Evolutionary conservation across 2,329 filamentous ascomycete genomes (phyloP).

Genomic region (Xylariaceae sp.): DNA sequence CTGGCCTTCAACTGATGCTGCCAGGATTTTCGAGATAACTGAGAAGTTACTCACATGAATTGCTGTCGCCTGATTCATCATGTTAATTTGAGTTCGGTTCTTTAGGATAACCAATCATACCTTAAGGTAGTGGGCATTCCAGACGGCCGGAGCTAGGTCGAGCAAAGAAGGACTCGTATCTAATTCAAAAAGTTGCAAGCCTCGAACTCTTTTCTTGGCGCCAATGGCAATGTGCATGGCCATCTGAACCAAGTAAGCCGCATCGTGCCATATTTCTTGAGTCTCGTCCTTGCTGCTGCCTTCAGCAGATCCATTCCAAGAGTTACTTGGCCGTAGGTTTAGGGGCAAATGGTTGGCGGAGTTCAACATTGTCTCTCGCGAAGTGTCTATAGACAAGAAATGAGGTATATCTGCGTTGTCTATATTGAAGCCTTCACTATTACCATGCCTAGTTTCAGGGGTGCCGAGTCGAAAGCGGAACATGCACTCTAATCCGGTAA

Average conservation of each 20-base stretch:
- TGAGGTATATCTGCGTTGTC: background rate
- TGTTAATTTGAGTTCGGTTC: constrained; percentile 5
- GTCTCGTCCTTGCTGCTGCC: background rate
- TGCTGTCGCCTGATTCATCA: constrained; percentile 19
- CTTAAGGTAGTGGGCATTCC: constrained; percentile 39
- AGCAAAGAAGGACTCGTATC: constrained; percentile 27
- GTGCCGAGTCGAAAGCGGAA: constrained; percentile 20
- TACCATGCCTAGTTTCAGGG: background rate
- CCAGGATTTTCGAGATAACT: constrained; percentile 30
- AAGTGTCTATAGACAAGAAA: background rate
- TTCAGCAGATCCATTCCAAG: background rate
- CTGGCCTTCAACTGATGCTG: constrained; percentile 21
- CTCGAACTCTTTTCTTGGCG: constrained; percentile 24
- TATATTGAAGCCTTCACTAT: background rate
- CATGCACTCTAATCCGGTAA: constrained; percentile 35
- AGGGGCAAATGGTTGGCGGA: background rate
- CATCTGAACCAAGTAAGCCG: constrained; percentile 26
- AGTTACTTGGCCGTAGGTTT: background rate
- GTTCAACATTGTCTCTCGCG: background rate
- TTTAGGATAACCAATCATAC: constrained; percentile 13
- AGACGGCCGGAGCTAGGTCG: constrained; percentile 38
- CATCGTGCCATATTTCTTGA: constrained; percentile 5
- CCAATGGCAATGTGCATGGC: constrained; percentile 36
- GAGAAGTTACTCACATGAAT: constrained; percentile 27
- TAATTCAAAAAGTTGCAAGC: constrained; percentile 16